Evolutionary conservation across 345 rosid species (phyloP), one percentile per base, ranked within the genome.

Genomic region (Capsella bursapastoris): DNA sequence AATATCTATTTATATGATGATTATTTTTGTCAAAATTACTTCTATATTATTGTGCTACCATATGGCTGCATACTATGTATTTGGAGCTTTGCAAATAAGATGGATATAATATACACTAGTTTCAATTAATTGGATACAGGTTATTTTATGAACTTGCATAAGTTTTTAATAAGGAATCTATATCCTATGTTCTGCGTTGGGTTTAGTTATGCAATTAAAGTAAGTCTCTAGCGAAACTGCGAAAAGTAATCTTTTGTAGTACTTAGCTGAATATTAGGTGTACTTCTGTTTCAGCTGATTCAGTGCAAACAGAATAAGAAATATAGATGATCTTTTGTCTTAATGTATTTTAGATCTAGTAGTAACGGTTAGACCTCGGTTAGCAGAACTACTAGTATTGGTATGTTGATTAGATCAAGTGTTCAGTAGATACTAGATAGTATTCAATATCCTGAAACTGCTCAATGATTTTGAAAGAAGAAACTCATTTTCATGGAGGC

Each of bases 281-380:
- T 62, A 63, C 14, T 14, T 28, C 50, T 43, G 64, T 43, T 53
- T 67, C 38, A 53, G 64, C 5, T 40, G 62, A 53, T 38, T 38
- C 41, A 38, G 41, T 38, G 41, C 12, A 38, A 9, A 38, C 12
- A 38, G 9, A 8, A 38, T 38, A 38, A 38, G 41, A 38, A 38
- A 25, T 66, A 13, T 8, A 28, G 40, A n/a, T 25, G 38, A 8
- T 55, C 28, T 27, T n/a, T 38, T 40, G 62, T 27, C 6, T 27
- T n/a, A 6, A 40, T 67, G 29, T 53, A 68, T 10, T 6, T 15
- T 28, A 43, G 50, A 67, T 38, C 16, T 41, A 27, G 29, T 55
- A 56, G 18, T n/a, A 27, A 14, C 15, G n/a, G 37, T 18, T 18
- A 18, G 22, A 18, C 22, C 22, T 18, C 22, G 22, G 22, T 64